Evolutionary conservation across 495 filamentous ascomycete species (phyloP).

Genomic region (Aspergillus conjunctus): DNA sequence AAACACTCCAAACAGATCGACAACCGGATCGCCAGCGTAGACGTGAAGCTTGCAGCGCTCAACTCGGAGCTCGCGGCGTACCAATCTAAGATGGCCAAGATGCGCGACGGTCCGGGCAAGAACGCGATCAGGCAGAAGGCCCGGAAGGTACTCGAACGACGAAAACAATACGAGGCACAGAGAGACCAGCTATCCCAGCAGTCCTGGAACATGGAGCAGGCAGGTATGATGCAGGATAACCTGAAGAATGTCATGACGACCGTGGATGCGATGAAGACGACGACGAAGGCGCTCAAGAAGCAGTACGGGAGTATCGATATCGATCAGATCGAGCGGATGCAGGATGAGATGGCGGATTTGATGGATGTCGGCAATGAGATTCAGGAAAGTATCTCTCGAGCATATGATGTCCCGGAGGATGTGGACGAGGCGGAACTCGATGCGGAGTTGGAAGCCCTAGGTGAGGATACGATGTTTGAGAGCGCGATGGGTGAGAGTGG

Average conservation of each 20-base stretch:
- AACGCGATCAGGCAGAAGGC: conserved; percentile 91
- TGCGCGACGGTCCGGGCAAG: conserved; percentile 96
- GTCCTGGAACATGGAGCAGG: conserved; percentile 99
- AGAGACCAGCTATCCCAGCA: conserved; percentile 93
- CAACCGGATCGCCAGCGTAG: conserved; percentile 81
- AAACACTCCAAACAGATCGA: conserved; percentile 60
- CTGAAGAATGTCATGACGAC: conserved; percentile 99
- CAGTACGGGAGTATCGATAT: conserved; percentile 98
- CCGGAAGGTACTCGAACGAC: conserved; percentile 91
- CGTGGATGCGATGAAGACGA: conserved; percentile 94
- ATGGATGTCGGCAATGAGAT: conserved; percentile 99
- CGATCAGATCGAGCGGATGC: conserved; percentile 95
- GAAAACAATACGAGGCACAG: conserved; percentile 93
- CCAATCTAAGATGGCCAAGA: conserved; percentile 84
- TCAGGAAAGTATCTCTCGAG: conserved; percentile 88
- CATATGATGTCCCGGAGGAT: conserved; percentile 95
- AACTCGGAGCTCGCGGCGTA: conserved; percentile 89
- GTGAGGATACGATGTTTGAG: conserved; percentile 83
- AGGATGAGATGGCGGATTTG: conserved; percentile 98
- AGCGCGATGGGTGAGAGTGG: conserved; percentile 59
- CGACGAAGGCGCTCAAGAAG: conserved; percentile 88
- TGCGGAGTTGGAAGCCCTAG: conserved; percentile 92
- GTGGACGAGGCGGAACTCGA: conserved; percentile 98
- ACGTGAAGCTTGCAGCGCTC: conserved; percentile 90
- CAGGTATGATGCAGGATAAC: conserved; percentile 98